Percentiles rank a stretch among this genome's conserved stretches.
Conservation (phyloP, 352 stramenopile species). For the Phytophthora niederhauseri region DNA sequence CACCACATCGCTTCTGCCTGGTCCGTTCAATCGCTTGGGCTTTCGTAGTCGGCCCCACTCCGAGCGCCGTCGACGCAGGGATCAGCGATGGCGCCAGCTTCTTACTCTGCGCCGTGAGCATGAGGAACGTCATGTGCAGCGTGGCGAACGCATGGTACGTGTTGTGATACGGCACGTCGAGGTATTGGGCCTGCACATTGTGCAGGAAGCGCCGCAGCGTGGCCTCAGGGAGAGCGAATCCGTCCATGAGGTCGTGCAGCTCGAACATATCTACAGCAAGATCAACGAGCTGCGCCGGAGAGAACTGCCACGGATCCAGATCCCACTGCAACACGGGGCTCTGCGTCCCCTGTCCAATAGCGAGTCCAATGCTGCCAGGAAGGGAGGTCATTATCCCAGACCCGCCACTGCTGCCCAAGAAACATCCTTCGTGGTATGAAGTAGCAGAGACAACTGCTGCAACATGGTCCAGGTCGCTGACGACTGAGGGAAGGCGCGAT, state of each 20-base stretch:
- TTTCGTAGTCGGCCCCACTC: conserved; percentile 26
- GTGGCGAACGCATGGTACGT: conserved; percentile 86
- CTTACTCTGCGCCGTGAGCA: conserved; percentile 64
- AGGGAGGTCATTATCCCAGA: conserved; percentile 23
- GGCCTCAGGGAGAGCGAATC: conserved; percentile 56
- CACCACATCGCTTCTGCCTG: conserved; percentile 32
- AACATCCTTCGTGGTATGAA: conserved; percentile 46
- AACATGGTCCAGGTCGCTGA: conserved; percentile 42
- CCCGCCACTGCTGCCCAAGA: conserved; percentile 32
- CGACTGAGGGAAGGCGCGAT: conserved; percentile 33
- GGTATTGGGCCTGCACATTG: conserved; percentile 74
- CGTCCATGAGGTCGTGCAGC: conserved; percentile 64
- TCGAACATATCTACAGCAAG: conserved; percentile 78
- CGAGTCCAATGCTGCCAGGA: conserved; percentile 11
- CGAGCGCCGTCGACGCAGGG: conserved; percentile 25
- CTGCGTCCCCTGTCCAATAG: conserved; percentile 15
- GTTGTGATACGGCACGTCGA: conserved; percentile 88
- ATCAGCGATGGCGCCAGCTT: conserved; percentile 30
- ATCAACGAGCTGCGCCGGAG: conserved; percentile 68
- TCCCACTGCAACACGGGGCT: conserved; percentile 49
- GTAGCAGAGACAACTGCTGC: conserved; percentile 43
- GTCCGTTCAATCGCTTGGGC: conserved; percentile 26
- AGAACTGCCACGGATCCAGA: conserved; percentile 67
- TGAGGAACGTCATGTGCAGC: conserved; percentile 81
- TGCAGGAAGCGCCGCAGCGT: conserved; percentile 75